Percentiles rank a stretch among this genome's conserved stretches.
Conservation (phyloP, 352 stramenopile species). For the Pythium myriotylum region DNA sequence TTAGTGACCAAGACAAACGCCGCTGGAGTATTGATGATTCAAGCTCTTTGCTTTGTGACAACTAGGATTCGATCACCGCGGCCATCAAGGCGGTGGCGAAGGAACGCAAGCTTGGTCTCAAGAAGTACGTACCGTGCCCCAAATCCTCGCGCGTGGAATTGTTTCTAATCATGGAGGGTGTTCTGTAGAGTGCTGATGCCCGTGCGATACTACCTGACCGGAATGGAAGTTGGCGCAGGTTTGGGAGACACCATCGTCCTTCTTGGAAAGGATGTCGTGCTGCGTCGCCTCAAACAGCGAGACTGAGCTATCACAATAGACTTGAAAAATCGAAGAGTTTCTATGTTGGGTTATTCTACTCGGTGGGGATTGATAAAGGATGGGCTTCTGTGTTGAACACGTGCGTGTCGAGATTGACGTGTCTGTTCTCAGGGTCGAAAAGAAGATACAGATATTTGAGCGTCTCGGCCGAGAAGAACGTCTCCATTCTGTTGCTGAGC, state of each 20-base stretch:
- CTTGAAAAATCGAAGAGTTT: not conserved
- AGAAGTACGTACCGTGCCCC: constrained; percentile 57
- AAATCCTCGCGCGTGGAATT: not conserved
- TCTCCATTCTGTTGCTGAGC: constrained; percentile 95
- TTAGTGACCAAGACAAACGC: constrained; percentile 18
- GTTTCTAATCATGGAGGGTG: not conserved
- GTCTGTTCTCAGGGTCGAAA: constrained; percentile 63
- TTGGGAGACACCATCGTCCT: constrained; percentile 85
- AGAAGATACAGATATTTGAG: constrained; percentile 99
- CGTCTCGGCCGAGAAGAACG: constrained; percentile 98
- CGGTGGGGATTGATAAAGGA: constrained; percentile 58
- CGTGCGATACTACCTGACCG: constrained; percentile 84
- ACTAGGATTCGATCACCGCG: constrained; percentile 75
- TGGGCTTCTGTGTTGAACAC: constrained; percentile 98
- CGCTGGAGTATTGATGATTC: constrained; percentile 3
- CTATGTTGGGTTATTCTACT: not conserved
- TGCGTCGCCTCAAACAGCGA: constrained; percentile 35
- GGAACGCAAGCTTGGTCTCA: constrained; percentile 73
- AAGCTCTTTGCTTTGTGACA: not conserved
- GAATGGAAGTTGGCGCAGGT: constrained; percentile 83
- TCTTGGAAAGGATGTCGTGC: constrained; percentile 59
- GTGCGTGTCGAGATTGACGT: constrained; percentile 90
- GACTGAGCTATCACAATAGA: constrained; percentile 7
- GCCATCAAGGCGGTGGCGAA: constrained; percentile 80
- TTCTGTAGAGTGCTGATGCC: constrained; percentile 81